Evolutionary conservation across 345 rosid species (phyloP), one percentile per base, ranked within the genome.

Genomic region (Triadica sebifera): DNA sequence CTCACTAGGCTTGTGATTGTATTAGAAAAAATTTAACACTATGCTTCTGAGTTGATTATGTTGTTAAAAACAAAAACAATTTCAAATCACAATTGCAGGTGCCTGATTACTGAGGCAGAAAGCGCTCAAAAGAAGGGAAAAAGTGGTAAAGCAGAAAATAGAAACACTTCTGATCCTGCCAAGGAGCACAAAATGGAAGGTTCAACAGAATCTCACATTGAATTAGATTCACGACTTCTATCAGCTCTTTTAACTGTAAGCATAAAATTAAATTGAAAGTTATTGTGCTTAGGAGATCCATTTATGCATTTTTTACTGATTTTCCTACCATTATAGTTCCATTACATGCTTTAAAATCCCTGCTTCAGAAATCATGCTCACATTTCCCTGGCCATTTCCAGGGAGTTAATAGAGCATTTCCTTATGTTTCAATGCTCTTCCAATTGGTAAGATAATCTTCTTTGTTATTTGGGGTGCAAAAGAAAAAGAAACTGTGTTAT

Each of bases 341-440:
- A 57, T 43, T 75, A 52, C 29, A 56, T 66, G 51, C 57, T 43
- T 57, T 68, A 43, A 45, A 56, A 61, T 5, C 25, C 41, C 41
- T 47, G 39, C 71, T 69, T 25, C 41, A 17, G 12, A 76, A 55
- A 38, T 66, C 51, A 61, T 72, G 1, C 73, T 74, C 25, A 53
- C 22, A 22, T 46, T 71, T 70, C 43, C 56, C 63, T 72, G 53
- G 63, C 70, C 59, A 81, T 71, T 69, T 24, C 45, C 87, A 95
- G 99, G 99, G 99, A 74, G 87, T 93, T 75, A 95, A 95, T 83
- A 86, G 99, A 80, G 99, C 97, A 77, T 93, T 95, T 87, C 99
- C 99, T 61, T 95, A 82, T 76, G 99, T 95, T 84, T 90, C 92
- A 15, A 83, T 88, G 87, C 98, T 95, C 74, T 95, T 95, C 86